These are phyloP conservation scores for Raphanus sativus DNA, from an alignment of 345 rosid species.

Conservation along the genomic window DNA sequence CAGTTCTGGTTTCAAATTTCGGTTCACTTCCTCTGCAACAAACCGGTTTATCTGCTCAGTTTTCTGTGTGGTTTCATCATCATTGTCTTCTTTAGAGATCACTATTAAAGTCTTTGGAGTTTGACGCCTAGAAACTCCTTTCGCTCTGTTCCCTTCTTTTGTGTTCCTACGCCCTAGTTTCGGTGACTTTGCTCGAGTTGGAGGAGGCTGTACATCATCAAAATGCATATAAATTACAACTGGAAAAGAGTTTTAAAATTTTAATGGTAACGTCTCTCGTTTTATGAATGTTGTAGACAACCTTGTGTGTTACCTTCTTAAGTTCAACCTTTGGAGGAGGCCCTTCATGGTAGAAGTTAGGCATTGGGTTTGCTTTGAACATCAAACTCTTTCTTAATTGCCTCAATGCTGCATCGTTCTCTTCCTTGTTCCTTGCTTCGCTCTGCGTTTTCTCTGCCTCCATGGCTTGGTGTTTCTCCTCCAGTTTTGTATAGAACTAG, in stretches of 20 bases:
- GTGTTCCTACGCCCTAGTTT: conserved; percentile 68
- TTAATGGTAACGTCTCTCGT: not conserved
- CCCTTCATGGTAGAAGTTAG: conserved; percentile 80
- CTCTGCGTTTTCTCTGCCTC: conserved; percentile 77
- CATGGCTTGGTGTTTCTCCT: conserved; percentile 77
- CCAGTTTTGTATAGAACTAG: conserved; percentile 76
- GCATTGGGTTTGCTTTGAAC: conserved; percentile 86
- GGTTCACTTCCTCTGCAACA: conserved; percentile 34
- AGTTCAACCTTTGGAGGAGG: conserved; percentile 86
- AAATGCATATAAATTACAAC: conserved; percentile 1
- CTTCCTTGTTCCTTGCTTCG: conserved; percentile 88
- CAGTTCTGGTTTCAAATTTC: conserved; percentile 24
- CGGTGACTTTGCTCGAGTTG: conserved; percentile 86
- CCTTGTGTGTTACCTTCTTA: conserved; percentile 69
- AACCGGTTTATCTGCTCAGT: conserved; percentile 36
- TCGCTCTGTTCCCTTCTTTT: conserved; percentile 52
- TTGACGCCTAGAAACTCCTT: conserved; percentile 22
- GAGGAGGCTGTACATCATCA: conserved; percentile 57
- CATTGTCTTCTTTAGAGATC: conserved; percentile 36
- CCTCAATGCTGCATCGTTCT: conserved; percentile 75
- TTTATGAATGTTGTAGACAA: conserved; percentile 27
- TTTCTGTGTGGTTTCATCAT: conserved; percentile 22
- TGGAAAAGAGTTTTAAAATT: not conserved
- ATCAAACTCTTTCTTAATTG: conserved; percentile 75
- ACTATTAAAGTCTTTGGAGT: conserved; percentile 43